Evolutionary conservation across 495 filamentous ascomycete species (phyloP).

Genomic region (Xylaria acuta): DNA sequence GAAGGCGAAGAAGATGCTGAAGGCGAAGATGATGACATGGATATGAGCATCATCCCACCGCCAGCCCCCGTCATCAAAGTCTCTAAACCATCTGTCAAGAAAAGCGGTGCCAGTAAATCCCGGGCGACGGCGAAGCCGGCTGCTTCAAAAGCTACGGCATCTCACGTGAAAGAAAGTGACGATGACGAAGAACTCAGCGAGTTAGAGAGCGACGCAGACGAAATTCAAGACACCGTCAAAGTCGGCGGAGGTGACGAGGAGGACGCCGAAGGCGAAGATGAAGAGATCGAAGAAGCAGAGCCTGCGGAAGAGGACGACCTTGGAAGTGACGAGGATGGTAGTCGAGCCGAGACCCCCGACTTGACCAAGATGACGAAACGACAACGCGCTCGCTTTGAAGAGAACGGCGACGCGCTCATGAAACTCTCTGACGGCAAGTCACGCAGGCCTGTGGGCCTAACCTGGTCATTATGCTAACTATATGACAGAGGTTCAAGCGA

Average conservation of each 20-base stretch:
- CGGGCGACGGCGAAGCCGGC: constrained; percentile 33
- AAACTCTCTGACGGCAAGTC: constrained; percentile 76
- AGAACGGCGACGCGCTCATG: constrained; percentile 62
- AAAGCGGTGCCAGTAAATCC: constrained; percentile 34
- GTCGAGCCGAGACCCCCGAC: constrained; percentile 74
- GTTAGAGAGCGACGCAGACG: constrained; percentile 56
- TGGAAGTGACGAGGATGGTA: constrained; percentile 70
- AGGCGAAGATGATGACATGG: constrained; percentile 57
- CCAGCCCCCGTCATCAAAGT: constrained; percentile 52
- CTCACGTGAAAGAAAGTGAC: constrained; percentile 46
- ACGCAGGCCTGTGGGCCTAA: background rate
- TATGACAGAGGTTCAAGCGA: constrained; percentile 81
- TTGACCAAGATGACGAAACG: constrained; percentile 86
- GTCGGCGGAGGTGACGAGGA: constrained; percentile 53
- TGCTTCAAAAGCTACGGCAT: constrained; percentile 34
- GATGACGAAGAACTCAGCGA: constrained; percentile 57
- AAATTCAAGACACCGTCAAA: constrained; percentile 54
- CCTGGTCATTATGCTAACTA: constrained; percentile 21
- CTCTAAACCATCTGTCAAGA: constrained; percentile 44
- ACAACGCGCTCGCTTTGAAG: constrained; percentile 76
- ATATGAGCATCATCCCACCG: constrained; percentile 44
- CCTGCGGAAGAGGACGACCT: constrained; percentile 63
- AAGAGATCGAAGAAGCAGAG: constrained; percentile 63
- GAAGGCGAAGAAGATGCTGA: constrained; percentile 57
- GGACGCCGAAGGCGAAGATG: constrained; percentile 65